These are phyloP conservation scores for Hypoxylon sp. DNA, from an alignment of 2,329 filamentous ascomycete genomes.

Conservation along the genomic window DNA sequence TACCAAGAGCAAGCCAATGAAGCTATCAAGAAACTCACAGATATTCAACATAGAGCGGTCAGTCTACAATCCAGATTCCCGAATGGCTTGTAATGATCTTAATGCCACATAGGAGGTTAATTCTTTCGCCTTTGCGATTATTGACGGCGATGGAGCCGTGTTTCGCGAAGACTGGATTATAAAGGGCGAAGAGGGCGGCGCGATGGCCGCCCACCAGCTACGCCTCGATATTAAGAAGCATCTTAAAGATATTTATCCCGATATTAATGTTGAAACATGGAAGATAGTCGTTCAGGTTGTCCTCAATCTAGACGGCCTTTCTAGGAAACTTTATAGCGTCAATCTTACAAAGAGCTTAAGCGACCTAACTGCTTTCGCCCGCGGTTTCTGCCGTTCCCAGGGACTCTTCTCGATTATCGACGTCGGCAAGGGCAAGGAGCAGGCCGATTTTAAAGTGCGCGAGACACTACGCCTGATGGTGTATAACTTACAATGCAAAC, in stretches of 20 bases:
- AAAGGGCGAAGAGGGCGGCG: conserved; percentile 38
- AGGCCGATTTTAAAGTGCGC: conserved; percentile 40
- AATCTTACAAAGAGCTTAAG: conserved; percentile 19
- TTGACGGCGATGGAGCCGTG: conserved; percentile 39
- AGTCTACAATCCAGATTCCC: not conserved
- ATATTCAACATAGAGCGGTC: conserved; percentile 37
- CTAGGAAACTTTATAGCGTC: conserved; percentile 32
- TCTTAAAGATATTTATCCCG: conserved; percentile 33
- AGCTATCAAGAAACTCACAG: conserved; percentile 19
- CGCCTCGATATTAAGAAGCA: conserved; percentile 35
- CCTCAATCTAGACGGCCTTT: conserved; percentile 40
- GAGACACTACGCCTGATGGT: conserved; percentile 36
- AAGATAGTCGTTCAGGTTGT: conserved; percentile 38
- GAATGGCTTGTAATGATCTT: not conserved
- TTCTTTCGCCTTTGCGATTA: conserved; percentile 37
- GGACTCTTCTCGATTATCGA: conserved; percentile 39
- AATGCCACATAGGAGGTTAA: conserved; percentile 30
- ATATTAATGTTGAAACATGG: conserved; percentile 34
- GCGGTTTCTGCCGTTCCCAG: conserved; percentile 35
- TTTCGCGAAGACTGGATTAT: conserved; percentile 38
- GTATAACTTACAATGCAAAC: conserved; percentile 39
- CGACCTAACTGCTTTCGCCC: conserved; percentile 28
- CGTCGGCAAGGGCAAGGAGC: conserved; percentile 39
- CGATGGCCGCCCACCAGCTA: conserved; percentile 36
- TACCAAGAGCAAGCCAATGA: conserved; percentile 36